Base-by-base conservation (phyloP, 305 asterid species). In the Petunia hybrid region DNA sequence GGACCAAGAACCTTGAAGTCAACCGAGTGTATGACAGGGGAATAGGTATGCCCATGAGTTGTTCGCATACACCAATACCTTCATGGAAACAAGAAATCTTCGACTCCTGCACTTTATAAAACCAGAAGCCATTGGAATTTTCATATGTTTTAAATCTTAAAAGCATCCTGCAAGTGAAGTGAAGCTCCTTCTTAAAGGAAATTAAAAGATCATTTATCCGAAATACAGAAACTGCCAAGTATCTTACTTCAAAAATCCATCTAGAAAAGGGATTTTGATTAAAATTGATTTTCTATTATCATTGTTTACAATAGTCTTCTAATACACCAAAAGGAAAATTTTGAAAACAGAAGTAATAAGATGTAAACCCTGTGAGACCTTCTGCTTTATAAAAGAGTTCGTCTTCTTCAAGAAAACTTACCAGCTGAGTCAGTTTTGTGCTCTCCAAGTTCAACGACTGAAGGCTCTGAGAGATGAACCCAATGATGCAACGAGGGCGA, bases 1-100 rank as follows among this genome's bases (percentile, higher is more conserved):
- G 95, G 87, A 96, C 97, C 79, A 96, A 85, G 77, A 96, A 93
- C 84, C 99, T 91, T 46, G 99, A 96, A 8, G 99, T 96, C 88
- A 96, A 83, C 41, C 97, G 87, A 36, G 99, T 96, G 88, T 96
- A 96, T 2, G 99, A 91, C 40, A 96, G 94, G n/a, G 99, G 99
- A 80, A 94, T 91, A 51, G 99, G 99, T 69, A 90, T 93, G 61
- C 98, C 92, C 76, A 93, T 78, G 53, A 96, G 92, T 88, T 96
- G 93, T 82, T 96, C 99, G 61, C 99, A 96, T 61, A 91, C 87
- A 65, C 91, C 91, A 40, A 96, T 90, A 53, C 97, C 98, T 76
- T 96, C 95, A 22, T 94, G 98, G 81, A 93, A 96, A 87, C 95
- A 93, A 40, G 90, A 42, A 31, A 96, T 91, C 83, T 96, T 96